Base-by-base conservation (phyloP, 2,329 filamentous ascomycete genomes). In the Colletotrichum eleusines region DNA sequence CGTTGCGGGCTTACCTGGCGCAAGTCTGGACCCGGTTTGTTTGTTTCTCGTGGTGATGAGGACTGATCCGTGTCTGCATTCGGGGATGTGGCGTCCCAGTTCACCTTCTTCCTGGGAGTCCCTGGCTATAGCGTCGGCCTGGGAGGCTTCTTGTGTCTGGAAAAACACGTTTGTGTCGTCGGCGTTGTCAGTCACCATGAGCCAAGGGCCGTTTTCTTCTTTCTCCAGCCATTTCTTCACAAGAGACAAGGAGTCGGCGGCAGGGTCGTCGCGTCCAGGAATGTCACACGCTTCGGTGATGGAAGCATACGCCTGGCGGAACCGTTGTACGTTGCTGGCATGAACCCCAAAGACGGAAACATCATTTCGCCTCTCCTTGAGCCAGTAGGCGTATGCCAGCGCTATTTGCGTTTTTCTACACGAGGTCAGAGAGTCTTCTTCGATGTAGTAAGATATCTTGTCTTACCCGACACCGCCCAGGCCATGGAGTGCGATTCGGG, bases 11-110 rank as follows among this genome's bases (percentile, higher is more conserved):
- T 72, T 74, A 1, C 78, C 76, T 8, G 70, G 74, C 1, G 71
- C 71, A 3, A 82, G 71, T n/a, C 70, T 72, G 1, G 63, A 68
- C 1, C 78, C 80, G 0, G 74, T 74, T 23, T 81, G 72, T 67
- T 78, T 78, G 35, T 81, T 79, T 40, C 80, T 76, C 0, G 79
- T 81, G 0, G 79, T 82, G 11, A 80, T 44, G 0, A 83, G 75
- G 18, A 79, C 48, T 0, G 74, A 71, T 5, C 80, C 80, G 0
- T 80, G 74, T 0, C 72, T 5, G 11, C 75, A 79, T 6, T 79
- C 72, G 0, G 80, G 79, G 28, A 81, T 75, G 73, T 48, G 75
- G 1, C 44, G 70, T 28, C 51, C 74, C 16, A 79, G 59, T 23
- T 74, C 72, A 4, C 64, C 74, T 51, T 74, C 61, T 20, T 72